Base-by-base conservation (phyloP, 2,329 filamentous ascomycete genomes). In the Fusarium sulawesiense region DNA sequence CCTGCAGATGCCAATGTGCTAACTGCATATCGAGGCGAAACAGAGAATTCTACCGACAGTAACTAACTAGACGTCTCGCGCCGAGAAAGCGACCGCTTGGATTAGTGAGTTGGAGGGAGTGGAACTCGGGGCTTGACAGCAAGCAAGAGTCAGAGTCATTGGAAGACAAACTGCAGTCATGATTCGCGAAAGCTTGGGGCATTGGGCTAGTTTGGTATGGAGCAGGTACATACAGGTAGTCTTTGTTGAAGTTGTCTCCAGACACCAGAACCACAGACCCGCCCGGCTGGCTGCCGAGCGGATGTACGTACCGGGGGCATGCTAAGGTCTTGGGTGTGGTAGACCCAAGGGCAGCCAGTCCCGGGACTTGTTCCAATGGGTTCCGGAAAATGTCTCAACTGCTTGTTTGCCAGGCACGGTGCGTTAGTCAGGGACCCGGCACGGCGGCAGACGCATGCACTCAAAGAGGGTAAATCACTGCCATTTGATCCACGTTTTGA, bases 341-440 rank as follows among this genome's bases (percentile, higher is more conserved):
- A 27, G 57, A 54, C 49, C 60, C 55, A 60, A 54, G 54, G 59
- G 49, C 63, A 67, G 46, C 71, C 68, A 64, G 56, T 68, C n/a
- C 40, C 51, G 61, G 61, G 30, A 34, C 45, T 20, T 37, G 27
- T 50, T 40, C 40, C 23, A 63, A 54, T 46, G 60, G 4, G 51
- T 54, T 66, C 61, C 58, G 61, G 56, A 74, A 75, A 75, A 75
- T 75, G 68, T 72, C 71, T 75, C 73, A 74, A 51, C 56, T 57
- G 34, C 55, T 63, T 71, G 60, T 49, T 62, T 62, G 20, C 60
- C 60, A 72, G 73, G 73, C 73, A 75, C 73, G 68, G 66, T 75
- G 71, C 71, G 67, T 75, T 75, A 75, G 73, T 72, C 72, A 71
- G 69, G 72, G 72, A 70, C 73, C 73, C 51, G 41, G 48, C 57